phyloP scores from a whole-genome alignment of 371 early-diverging fungal genomes.

The Rhizopus microsporus region DNA sequence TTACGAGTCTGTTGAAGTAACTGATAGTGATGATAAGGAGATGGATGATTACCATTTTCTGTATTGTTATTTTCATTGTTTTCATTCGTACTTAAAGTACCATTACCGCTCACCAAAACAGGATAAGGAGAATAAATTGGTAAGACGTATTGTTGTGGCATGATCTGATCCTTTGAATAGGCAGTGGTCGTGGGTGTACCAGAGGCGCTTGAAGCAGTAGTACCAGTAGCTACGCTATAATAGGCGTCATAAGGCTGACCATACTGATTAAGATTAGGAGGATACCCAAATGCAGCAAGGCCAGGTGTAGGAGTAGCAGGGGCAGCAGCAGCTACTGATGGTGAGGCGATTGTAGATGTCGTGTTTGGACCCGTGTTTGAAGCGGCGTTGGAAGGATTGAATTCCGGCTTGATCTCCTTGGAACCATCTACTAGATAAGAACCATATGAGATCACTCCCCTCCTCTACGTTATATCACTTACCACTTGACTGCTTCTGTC shows the following conservation, averaged over 20 bases:
- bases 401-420: constrained; percentile 4
- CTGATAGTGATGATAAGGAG: constrained; percentile 1
- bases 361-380: neutral
- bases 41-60: constrained; percentile 5
- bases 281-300: constrained; percentile 10
- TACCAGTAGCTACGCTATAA: neutral
- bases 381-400: neutral
- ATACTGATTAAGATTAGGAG: constrained; percentile 22
- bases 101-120: constrained; percentile 28
- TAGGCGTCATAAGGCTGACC: constrained; percentile 9
- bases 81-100: constrained; percentile 2
- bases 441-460: neutral
- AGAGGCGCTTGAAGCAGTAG: neutral
- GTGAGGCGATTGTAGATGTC: neutral
- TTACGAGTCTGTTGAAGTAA: neutral
- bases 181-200: constrained; percentile 5
- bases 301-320: constrained; percentile 1
- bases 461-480: neutral
- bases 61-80: constrained; percentile 12
- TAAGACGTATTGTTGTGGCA: constrained; percentile 19
- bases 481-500: constrained; percentile 34
- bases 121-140: constrained; percentile 36
- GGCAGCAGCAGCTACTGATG: neutral
- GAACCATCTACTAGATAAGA: neutral
- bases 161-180: constrained; percentile 14